Evolutionary conservation across 2,329 filamentous ascomycete species (phyloP).

Genomic region (Xylaria sp.): DNA sequence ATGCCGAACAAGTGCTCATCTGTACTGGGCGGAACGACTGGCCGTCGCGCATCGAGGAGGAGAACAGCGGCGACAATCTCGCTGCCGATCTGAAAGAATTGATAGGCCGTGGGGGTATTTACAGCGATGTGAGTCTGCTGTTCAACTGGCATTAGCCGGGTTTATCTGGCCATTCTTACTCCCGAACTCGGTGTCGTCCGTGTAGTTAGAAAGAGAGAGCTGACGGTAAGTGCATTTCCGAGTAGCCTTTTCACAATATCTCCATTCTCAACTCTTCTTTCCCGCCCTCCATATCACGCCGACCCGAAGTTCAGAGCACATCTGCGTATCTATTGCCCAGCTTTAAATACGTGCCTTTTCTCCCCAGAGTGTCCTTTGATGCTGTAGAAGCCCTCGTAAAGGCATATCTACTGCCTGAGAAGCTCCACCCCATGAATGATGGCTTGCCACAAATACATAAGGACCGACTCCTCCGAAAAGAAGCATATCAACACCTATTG

Average conservation of each 20-base stretch:
- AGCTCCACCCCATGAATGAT: slow-evolving; percentile 71
- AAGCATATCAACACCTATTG: slow-evolving; percentile 63
- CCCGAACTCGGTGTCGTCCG: slow-evolving; percentile 4
- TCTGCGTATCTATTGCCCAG: slow-evolving; percentile 83
- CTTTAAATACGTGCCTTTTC: slow-evolving; percentile 81
- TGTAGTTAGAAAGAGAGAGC: slow-evolving; percentile 35
- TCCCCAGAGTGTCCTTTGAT: slow-evolving; percentile 71
- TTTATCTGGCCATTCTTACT: slow-evolving; percentile 35
- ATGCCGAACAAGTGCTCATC: slow-evolving; percentile 84
- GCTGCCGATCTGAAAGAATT: slow-evolving; percentile 78
- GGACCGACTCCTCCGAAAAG: slow-evolving; percentile 63
- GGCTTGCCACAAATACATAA: slow-evolving; percentile 67
- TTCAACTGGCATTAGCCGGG: slow-evolving; percentile 5
- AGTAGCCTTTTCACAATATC: slow-evolving; percentile 84
- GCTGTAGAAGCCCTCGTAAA: slow-evolving; percentile 68
- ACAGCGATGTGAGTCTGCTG: slow-evolving; percentile 68
- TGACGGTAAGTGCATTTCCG: slow-evolving; percentile 49
- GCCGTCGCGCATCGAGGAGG: slow-evolving; percentile 86
- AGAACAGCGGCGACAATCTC: slow-evolving; percentile 73
- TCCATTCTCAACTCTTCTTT: slow-evolving; percentile 83
- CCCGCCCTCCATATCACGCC: slow-evolving; percentile 62
- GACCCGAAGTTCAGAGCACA: slow-evolving; percentile 62
- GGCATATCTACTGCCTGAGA: slow-evolving; percentile 72
- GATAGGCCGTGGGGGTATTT: slow-evolving; percentile 73
- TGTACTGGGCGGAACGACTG: slow-evolving; percentile 85